Evolutionary conservation across 2,329 filamentous ascomycete species (phyloP).

Genomic region (Pseudocercospora pini-densiflorae): DNA sequence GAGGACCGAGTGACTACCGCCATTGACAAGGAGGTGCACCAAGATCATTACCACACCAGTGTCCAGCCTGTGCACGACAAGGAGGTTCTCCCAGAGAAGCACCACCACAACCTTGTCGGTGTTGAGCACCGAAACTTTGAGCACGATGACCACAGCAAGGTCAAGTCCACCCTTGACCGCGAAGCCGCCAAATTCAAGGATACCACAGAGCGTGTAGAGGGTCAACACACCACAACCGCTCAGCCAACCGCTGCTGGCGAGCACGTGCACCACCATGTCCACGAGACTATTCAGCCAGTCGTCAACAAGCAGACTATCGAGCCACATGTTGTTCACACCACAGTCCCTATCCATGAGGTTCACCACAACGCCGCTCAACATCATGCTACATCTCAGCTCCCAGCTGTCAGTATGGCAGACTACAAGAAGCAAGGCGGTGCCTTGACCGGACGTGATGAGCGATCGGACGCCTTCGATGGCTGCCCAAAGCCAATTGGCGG

Average conservation of each 20-base stretch:
- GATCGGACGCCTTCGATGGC: constrained; percentile 65
- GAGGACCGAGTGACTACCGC: constrained; percentile 66
- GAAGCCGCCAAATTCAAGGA: constrained; percentile 62
- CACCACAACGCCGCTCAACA: constrained; percentile 70
- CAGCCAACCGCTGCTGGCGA: constrained; percentile 61
- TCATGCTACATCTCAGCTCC: constrained; percentile 67
- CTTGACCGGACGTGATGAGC: constrained; percentile 59
- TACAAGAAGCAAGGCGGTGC: constrained; percentile 63
- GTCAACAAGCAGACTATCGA: constrained; percentile 70
- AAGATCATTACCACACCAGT: constrained; percentile 73
- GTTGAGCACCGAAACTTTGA: constrained; percentile 66
- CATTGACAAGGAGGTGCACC: constrained; percentile 70
- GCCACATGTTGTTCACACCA: constrained; percentile 71
- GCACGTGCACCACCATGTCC: constrained; percentile 68
- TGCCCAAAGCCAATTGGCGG: constrained; percentile 22
- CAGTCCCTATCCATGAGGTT: constrained; percentile 71
- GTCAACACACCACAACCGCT: constrained; percentile 54
- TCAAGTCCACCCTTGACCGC: constrained; percentile 53
- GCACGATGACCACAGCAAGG: constrained; percentile 60
- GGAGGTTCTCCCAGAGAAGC: constrained; percentile 65
- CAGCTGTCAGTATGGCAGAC: constrained; percentile 67
- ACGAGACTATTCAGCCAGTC: constrained; percentile 71
- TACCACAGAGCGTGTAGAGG: constrained; percentile 52
- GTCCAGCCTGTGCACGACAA: constrained; percentile 66
- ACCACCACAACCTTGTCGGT: constrained; percentile 61